Evolutionary conservation across 441 rosid species (phyloP).

Genomic region (Arabidopsis hybrid): DNA sequence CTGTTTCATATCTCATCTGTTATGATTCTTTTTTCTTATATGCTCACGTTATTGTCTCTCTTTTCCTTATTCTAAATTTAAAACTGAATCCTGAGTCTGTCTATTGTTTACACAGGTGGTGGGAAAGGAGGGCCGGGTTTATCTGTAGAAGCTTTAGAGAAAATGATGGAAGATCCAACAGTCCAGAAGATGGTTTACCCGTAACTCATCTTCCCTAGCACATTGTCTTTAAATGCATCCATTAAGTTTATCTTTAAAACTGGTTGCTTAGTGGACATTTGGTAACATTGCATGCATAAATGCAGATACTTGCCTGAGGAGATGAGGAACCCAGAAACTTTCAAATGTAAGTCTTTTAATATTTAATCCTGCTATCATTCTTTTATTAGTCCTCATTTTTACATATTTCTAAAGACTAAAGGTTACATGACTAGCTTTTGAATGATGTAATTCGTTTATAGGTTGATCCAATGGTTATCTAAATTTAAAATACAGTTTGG

Average conservation of each 20-base stretch:
- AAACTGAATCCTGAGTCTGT: conserved; percentile 20
- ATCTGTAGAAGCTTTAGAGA: conserved; percentile 91
- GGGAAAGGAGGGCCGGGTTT: conserved; percentile 60
- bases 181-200: conserved; percentile 98
- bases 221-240: conserved; percentile 15
- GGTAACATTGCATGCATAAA: conserved; percentile 31
- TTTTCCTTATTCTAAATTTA: not conserved
- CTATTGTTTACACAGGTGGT: conserved; percentile 45
- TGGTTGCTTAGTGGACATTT: not conserved
- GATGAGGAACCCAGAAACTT: conserved; percentile 91
- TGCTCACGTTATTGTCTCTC: not conserved
- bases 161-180: conserved; percentile 98
- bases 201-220: conserved; percentile 52
- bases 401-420: no score
- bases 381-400: no score
- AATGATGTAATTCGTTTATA: no score
- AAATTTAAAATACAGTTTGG: no score
- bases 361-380: not conserved
- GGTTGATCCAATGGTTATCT: no score
- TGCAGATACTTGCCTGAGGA: conserved; percentile 94
- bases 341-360: conserved; percentile 77
- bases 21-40: not conserved
- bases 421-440: no score
- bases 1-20: not conserved
- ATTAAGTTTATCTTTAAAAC: not conserved